A percentile compares a stretch with the other conserved stretches of the same genome.
phyloP scores from a whole-genome alignment of 129 eudicot genomes.

The Gnaphalium uliginosum region DNA sequence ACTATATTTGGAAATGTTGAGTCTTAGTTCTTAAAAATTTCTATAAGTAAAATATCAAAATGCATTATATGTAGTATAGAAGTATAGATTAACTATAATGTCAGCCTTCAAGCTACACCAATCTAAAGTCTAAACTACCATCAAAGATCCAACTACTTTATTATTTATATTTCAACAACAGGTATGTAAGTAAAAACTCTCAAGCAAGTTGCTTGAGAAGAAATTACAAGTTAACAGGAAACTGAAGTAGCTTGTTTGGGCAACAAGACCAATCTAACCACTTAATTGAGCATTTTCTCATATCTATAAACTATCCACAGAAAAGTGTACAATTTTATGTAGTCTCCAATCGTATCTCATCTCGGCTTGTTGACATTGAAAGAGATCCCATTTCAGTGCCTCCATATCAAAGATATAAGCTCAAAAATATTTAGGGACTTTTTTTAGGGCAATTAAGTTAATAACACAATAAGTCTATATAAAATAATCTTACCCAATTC shows the following conservation, averaged over 20 bases:
- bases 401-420: background rate
- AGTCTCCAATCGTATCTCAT: background rate
- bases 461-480: background rate
- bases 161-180: background rate
- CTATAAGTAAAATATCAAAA: too few species aligned
- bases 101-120: conserved; percentile 3
- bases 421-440: conserved; percentile 1
- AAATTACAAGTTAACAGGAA: background rate
- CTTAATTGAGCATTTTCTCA: background rate
- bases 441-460: background rate
- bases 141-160: background rate
- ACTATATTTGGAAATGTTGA: too few species aligned
- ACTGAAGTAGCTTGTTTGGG: background rate
- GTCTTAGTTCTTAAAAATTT: too few species aligned
- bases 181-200: background rate
- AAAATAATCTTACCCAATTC: conserved; percentile 2
- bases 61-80: too few species aligned
- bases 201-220: background rate
- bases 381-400: background rate
- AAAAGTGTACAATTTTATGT: background rate
- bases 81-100: conserved; percentile 1
- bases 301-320: background rate
- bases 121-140: conserved; percentile 3
- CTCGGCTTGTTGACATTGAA: background rate
- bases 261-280: background rate